Evolutionary conservation across 371 early-diverging fungal species (phyloP), one percentile per base, ranked within the genome.

Genomic region (Lichtheimia corymbifera): DNA sequence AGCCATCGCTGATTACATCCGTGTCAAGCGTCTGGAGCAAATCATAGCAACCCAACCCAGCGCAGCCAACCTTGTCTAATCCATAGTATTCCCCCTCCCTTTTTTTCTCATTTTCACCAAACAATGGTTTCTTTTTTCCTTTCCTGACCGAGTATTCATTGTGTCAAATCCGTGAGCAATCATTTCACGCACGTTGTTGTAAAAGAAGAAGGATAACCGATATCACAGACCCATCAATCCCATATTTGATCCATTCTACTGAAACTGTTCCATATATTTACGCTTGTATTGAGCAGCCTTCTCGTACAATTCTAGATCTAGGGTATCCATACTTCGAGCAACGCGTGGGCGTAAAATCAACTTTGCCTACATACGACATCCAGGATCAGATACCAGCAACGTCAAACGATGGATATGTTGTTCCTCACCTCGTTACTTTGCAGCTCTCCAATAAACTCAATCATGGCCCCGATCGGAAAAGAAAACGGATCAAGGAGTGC

Each of bases 1-100:
- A 24, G 71, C 84, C 4, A 54, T 82, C 11, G 66, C 77, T 28
- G 77, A 82, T 28, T 87, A 80, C 53, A 70, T 79, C 17, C 65
- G 76, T 51, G 83, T 80, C 30, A 82, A 79, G 42, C 67, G 74
- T 51, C 67, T 82, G 71, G 82, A 84, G 61, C 72, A 68, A 20
- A 74, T 80, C 53, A 77, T 83, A 43, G 50, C 65, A 1, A 45
- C 75, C 12, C 69, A 71, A 42, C 74, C 74, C 4, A 62, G 56
- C 18, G 62, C 58, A 30, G 73, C 69, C 42, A n/a, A 62, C 6
- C 63, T 72, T 11, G 68, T 75, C 17, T 75, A 67, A 61, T 11
- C 11, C 35, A 35, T 35, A 35, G 35, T 35, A 35, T 6, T 4
- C 28, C 7, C 4, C 35, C 35, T 35, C 28, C 7, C 4, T 9